Base-by-base conservation (phyloP, 345 rosid species). In the Rhodamnia rubescens region DNA sequence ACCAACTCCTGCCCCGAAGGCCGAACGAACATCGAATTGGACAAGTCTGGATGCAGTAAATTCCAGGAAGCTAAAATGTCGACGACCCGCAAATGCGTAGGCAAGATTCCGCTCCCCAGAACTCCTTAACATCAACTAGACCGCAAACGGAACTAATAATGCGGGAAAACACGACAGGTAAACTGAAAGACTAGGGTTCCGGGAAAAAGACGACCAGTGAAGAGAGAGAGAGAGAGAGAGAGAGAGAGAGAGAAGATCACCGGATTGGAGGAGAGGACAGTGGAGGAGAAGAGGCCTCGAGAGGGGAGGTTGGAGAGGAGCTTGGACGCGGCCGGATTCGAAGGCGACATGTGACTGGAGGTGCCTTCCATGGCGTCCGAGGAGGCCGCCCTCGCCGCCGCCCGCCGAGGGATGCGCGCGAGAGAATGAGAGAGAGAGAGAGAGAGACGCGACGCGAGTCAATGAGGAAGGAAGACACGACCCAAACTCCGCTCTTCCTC, bases 221-320 rank as follows among this genome's bases (percentile, higher is more conserved):
- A 27, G 18, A 29, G 5, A 21, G 82, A 53, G 44, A 86, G 75
- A 20, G 12, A 54, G 85, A n/a, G 20, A 27, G 14, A 11, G 59
- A 85, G n/a, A n/a, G n/a, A n/a, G n/a, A n/a, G n/a, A n/a, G n/a
- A n/a, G n/a, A n/a, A n/a, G 53, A 64, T 88, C 82, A 96, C 99
- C 93, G 91, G 94, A 89, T 93, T 95, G 69, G 96, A 89, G 85
- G 95, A 93, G 90, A 93, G 86, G 86, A 91, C 90, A 53, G 95
- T 87, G 84, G 99, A 95, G 85, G 96, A 93, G 84, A 94, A 91
- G 89, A 92, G 92, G 84, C 98, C 98, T 55, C 94, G 96, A 85
- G 96, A 95, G 10, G 98, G 99, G 69, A 96, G 99, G 86, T 95
- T 87, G 61, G 93, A 74, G 75, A 96, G 99, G 84, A 93, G 91